Percentiles rank a stretch among this genome's conserved stretches.
Evolutionary conservation across 306 rosid genomes (phyloP).

Genomic region (Castanea mollissima): DNA sequence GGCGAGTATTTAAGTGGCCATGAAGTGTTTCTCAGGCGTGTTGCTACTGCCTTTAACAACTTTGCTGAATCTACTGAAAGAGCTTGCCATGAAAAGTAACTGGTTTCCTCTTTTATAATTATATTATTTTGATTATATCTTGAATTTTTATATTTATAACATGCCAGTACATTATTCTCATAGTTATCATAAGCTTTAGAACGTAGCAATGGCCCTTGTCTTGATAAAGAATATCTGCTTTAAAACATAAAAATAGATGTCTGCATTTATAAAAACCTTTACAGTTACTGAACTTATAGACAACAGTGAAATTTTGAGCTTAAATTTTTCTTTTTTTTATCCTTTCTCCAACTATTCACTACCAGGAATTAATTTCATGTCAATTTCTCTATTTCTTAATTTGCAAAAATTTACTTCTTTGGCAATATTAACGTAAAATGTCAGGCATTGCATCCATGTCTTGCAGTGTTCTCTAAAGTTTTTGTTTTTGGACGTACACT

Average conservation of each 20-base stretch:
- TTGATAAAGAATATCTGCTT: background rate
- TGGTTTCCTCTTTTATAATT: slow-evolving; percentile 14
- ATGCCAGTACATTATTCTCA: background rate
- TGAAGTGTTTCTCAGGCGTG: slow-evolving; percentile 88
- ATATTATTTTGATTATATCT: slow-evolving; percentile 15
- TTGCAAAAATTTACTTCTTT: no score
- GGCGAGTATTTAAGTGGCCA: slow-evolving; percentile 94
- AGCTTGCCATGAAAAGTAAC: slow-evolving; percentile 88
- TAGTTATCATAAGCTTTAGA: background rate
- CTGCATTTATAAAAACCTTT: background rate
- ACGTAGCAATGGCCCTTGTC: background rate
- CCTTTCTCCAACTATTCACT: no score
- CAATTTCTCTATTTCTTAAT: no score
- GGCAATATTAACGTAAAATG: no score
- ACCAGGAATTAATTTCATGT: no score
- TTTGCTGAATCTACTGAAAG: slow-evolving; percentile 90
- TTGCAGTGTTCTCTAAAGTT: no score
- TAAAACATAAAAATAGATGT: background rate
- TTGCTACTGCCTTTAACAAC: slow-evolving; percentile 86
- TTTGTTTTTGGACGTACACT: no score
- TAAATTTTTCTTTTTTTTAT: no score
- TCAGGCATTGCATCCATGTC: no score
- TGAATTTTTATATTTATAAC: background rate
- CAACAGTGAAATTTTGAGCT: no score
- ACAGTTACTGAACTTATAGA: no score